phyloP scores from a whole-genome alignment of 2,329 filamentous ascomycete genomes.

The Cadophora sp. region DNA sequence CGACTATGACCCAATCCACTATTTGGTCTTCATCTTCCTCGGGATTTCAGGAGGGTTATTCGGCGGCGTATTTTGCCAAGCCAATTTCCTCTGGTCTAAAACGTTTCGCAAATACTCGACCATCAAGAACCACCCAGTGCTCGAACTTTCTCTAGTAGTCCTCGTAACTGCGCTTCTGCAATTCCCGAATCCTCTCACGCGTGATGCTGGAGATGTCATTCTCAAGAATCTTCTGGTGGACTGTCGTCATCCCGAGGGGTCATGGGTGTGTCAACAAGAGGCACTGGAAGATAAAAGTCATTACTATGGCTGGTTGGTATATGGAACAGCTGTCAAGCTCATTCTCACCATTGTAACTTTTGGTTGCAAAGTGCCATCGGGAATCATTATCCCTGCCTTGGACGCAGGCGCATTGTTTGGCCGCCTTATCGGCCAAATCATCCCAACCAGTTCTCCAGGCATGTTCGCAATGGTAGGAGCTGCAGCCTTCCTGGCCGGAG shows the following conservation, averaged over 20 bases:
- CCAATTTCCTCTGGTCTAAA: conserved; percentile 63
- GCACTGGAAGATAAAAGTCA: conserved; percentile 45
- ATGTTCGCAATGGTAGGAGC: conserved; percentile 68
- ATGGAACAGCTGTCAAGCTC: conserved; percentile 61
- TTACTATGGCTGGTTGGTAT: conserved; percentile 59
- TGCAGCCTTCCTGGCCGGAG: conserved; percentile 63
- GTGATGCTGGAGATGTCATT: conserved; percentile 61
- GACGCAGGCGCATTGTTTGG: conserved; percentile 65
- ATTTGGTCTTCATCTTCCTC: conserved; percentile 62
- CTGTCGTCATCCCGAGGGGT: conserved; percentile 50
- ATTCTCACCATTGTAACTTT: conserved; percentile 64
- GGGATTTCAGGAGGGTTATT: conserved; percentile 64
- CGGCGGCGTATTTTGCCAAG: conserved; percentile 63
- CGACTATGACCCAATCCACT: conserved; percentile 61
- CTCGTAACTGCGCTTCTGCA: conserved; percentile 60
- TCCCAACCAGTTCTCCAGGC: conserved; percentile 56
- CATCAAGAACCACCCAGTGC: conserved; percentile 61
- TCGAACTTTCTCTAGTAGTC: conserved; percentile 62
- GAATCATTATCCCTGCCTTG: conserved; percentile 66
- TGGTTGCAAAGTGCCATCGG: conserved; percentile 65
- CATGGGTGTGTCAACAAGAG: conserved; percentile 61
- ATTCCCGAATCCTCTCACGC: conserved; percentile 61
- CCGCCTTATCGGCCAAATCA: conserved; percentile 54
- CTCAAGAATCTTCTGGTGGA: conserved; percentile 64
- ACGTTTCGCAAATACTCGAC: conserved; percentile 58